Base-by-base conservation (phyloP, 192 early-diverging fungal species). In the Coemansia sp. region DNA sequence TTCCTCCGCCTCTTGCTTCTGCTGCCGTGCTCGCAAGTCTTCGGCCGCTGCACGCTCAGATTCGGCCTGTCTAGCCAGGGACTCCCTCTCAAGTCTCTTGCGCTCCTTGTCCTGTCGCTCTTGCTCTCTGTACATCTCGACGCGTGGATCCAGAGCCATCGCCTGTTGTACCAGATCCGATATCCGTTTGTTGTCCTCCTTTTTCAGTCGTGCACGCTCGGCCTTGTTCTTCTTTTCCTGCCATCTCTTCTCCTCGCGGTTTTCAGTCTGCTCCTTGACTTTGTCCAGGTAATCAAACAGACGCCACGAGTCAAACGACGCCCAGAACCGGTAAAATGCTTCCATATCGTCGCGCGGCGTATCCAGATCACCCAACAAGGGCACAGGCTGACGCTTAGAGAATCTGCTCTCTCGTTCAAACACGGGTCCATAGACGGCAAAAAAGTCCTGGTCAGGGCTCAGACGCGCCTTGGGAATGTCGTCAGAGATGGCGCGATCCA, bases 241-340 rank as follows among this genome's bases (percentile, higher is more conserved):
- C 70, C 87, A 91, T 33, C 93, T 76, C 81, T 89, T 91, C 63
- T 94, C 93, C 64, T 95, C 94, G 50, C 93, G 88, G 69, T 85
- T 92, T 65, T 92, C 92, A 4, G 79, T 76, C 12, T 76, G 75
- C 33, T 93, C 92, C 33, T 87, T 87, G 55, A 94, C 94, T 67
- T 94, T 92, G 69, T 95, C 93, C 53, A 91, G 70, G 44, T 87
- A 90, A 76, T 95, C 94, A 76, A 92, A 95, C 13, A 88, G 82
- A 57, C 94, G 75, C 92, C 93, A 94, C 22, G 91, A 93, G 50
- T 95, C 92, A 76, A 95, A 92, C 39, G 20, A 16, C 49, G 64
- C 22, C 93, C 93, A 94, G 65, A 88, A 90, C 18, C 85, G 79
- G 84, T 94, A 94, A 74, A 94, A 94, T 11, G 65, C 80, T 58